These are phyloP conservation scores for Myxozyma melibiosi DNA, from an alignment of 805 yeast genomes.

Conservation along the genomic window DNA sequence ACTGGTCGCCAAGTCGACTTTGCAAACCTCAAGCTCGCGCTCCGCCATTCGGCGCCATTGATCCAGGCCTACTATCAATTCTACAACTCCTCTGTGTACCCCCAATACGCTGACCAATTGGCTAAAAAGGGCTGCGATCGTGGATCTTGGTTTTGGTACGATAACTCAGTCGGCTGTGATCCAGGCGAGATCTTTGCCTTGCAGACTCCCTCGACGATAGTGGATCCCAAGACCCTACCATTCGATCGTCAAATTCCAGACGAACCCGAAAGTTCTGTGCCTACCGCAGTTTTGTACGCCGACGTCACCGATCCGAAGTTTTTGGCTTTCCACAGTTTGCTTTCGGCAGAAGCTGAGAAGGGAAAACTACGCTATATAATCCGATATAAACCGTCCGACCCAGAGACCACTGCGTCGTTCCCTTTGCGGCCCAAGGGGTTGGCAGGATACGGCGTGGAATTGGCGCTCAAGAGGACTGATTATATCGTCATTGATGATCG, in stretches of 20 bases:
- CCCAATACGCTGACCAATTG: conserved; percentile 39
- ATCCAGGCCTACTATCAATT: conserved; percentile 64
- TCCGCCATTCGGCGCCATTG: conserved; percentile 59
- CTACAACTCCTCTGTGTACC: conserved; percentile 47
- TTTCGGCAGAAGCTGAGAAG: conserved; percentile 59
- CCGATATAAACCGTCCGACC: conserved; percentile 60
- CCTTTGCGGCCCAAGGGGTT: conserved; percentile 16
- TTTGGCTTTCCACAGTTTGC: conserved; percentile 56
- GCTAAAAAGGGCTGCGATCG: conserved; percentile 44
- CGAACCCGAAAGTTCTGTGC: conserved; percentile 45
- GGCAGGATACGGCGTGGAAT: conserved; percentile 66
- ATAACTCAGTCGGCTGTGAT: conserved; percentile 61
- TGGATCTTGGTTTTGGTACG: conserved; percentile 54
- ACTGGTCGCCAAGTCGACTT: conserved; percentile 34
- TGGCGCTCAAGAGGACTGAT: conserved; percentile 66
- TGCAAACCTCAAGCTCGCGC: conserved; percentile 50
- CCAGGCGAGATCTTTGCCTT: conserved; percentile 79
- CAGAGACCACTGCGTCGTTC: conserved; percentile 37
- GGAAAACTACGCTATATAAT: conserved; percentile 75
- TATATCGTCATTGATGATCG: conserved; percentile 67
- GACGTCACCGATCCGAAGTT: conserved; percentile 56
- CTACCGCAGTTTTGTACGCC: conserved; percentile 69
- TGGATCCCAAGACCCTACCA: conserved; percentile 39
- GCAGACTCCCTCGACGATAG: conserved; percentile 48
- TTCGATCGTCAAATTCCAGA: conserved; percentile 70